Percentiles rank a stretch among this genome's conserved stretches.
Evolutionary conservation across 2,329 filamentous ascomycete species (phyloP).

Genomic region (Ophiostoma quercus): DNA sequence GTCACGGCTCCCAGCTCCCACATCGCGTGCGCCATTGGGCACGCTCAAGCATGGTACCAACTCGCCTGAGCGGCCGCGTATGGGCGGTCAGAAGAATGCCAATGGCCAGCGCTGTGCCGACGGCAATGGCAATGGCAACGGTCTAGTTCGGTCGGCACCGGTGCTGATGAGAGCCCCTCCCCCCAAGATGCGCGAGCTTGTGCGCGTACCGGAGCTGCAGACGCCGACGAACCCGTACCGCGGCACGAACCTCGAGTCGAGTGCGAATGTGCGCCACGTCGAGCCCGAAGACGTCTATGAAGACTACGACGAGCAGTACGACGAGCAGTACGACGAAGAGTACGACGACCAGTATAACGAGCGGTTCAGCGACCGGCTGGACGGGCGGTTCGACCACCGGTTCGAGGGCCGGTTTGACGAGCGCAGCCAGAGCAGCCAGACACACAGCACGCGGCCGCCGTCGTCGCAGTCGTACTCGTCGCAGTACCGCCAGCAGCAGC

Average conservation of each 20-base stretch:
- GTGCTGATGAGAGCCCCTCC: conserved; percentile 63
- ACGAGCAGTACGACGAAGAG: conserved; percentile 20
- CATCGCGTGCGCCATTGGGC: conserved; percentile 57
- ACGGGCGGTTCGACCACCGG: conserved; percentile 16
- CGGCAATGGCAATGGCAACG: conserved; percentile 38
- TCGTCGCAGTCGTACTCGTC: conserved; percentile 24
- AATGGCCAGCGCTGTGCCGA: conserved; percentile 30
- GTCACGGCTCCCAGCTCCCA: conserved; percentile 55
- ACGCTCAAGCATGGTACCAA: conserved; percentile 67
- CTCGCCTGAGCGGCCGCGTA: conserved; percentile 67
- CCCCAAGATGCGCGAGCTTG: conserved; percentile 85
- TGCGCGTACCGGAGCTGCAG: conserved; percentile 47
- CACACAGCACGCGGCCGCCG: conserved; percentile 22
- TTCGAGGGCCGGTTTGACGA: conserved; percentile 20
- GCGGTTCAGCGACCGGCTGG: conserved; percentile 16
- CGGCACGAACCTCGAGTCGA: conserved; percentile 44
- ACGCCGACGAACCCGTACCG: conserved; percentile 48
- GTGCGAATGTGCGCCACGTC: conserved; percentile 52
- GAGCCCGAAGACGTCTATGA: conserved; percentile 84
- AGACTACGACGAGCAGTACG: conserved; percentile 34
- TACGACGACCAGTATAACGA: conserved; percentile 21
- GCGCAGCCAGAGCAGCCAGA: conserved; percentile 20
- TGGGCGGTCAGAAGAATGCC: conserved; percentile 34
- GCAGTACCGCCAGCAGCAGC: conserved; percentile 22
- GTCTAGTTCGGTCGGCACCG: conserved; percentile 50